These are phyloP conservation scores for Kwoniella botswanensis DNA, from an alignment of 768 basidiomycete genomes.

Conservation along the genomic window DNA sequence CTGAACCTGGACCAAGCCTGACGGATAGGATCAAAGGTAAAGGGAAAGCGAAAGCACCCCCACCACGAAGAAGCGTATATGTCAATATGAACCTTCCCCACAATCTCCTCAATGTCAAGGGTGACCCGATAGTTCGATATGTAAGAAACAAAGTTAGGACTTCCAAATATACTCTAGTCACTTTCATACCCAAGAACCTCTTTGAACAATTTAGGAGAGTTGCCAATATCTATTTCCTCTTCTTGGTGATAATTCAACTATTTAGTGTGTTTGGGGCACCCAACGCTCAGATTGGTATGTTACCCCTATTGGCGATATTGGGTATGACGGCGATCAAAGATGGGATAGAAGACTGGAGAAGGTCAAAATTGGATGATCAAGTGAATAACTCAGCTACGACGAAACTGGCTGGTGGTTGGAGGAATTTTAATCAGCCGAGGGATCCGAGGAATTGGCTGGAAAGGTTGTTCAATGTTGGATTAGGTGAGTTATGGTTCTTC, in stretches of 20 bases:
- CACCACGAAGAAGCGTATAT: constrained; percentile 72
- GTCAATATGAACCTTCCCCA: constrained; percentile 74
- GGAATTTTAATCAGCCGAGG: constrained; percentile 81
- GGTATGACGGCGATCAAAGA: constrained; percentile 92
- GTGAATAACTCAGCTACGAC: constrained; percentile 95
- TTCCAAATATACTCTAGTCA: constrained; percentile 86
- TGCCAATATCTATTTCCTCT: constrained; percentile 91
- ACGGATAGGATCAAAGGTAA: constrained; percentile 12
- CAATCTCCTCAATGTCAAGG: constrained; percentile 69
- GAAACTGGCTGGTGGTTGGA: constrained; percentile 78
- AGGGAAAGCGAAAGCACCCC: constrained; percentile 15
- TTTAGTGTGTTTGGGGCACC: constrained; percentile 91
- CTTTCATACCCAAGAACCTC: constrained; percentile 91
- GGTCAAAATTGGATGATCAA: constrained; percentile 82
- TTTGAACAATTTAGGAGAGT: constrained; percentile 92
- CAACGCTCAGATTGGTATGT: constrained; percentile 75
- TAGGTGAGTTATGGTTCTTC: constrained; percentile 21
- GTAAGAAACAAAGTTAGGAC: constrained; percentile 92
- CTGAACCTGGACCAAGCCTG: background rate
- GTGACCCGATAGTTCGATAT: constrained; percentile 81
- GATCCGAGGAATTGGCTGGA: constrained; percentile 79
- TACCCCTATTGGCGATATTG: constrained; percentile 87
- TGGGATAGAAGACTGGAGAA: constrained; percentile 93
- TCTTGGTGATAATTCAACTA: constrained; percentile 81
- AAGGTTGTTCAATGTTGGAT: constrained; percentile 67